A percentile compares a stretch with the other conserved stretches of the same genome.
phyloP scores from a whole-genome alignment of 2,329 filamentous ascomycete genomes.

The Albophoma yamanashiensis region DNA sequence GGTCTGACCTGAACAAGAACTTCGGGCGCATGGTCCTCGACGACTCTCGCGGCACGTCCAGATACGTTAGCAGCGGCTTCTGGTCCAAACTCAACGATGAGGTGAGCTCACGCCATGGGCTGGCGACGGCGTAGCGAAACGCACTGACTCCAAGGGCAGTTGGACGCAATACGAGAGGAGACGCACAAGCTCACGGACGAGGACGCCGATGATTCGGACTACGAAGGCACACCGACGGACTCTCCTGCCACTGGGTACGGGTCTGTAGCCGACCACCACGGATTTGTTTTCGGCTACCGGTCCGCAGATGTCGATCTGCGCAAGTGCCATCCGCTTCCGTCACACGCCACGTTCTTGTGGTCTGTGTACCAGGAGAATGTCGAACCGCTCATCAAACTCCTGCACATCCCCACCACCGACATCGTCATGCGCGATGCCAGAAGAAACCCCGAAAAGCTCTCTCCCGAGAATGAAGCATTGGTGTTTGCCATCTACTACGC shows the following conservation, averaged over 20 bases:
- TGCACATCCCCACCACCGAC: conserved; percentile 59
- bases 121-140: not conserved
- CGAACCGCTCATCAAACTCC: conserved; percentile 59
- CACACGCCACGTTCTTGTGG: conserved; percentile 59
- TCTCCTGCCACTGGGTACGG: conserved; percentile 22
- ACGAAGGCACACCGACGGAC: conserved; percentile 44
- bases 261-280: conserved; percentile 46
- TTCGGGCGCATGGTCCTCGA: conserved; percentile 62
- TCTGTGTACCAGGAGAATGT: conserved; percentile 63
- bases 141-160: conserved; percentile 9
- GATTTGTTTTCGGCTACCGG: conserved; percentile 63
- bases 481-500: conserved; percentile 53
- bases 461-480: conserved; percentile 46
- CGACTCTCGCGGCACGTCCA: conserved; percentile 54
- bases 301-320: conserved; percentile 59
- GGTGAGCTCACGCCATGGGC: conserved; percentile 26
- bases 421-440: conserved; percentile 50
- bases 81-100: conserved; percentile 70
- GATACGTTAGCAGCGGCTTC: conserved; percentile 68
- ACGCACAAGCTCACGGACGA: conserved; percentile 34
- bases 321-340: conserved; percentile 52
- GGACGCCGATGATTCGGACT: conserved; percentile 43
- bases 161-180: conserved; percentile 35
- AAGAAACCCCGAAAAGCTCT: conserved; percentile 46
- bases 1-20: conserved; percentile 26